Base-by-base conservation (phyloP, 371 early-diverging fungal genomes). In the Rhizopus delemar region DNA sequence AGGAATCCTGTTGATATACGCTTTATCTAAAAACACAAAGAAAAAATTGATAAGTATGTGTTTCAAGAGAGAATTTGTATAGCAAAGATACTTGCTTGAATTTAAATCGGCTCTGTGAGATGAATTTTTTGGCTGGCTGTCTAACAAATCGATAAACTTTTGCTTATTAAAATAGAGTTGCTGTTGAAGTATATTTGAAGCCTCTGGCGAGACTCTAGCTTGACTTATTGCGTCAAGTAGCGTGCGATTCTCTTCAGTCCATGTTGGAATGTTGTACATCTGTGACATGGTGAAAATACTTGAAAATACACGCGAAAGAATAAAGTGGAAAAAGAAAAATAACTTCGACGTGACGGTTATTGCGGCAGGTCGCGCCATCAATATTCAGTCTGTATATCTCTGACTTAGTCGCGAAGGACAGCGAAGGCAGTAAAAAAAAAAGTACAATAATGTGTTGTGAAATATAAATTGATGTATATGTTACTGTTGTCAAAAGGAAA, bases 1-100 rank as follows among this genome's bases (percentile, higher is more conserved):
- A 16, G 66, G 56, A 36, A 65, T 72, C 34, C 78, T 60, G 31
- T 86, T 78, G 38, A 89, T 83, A n/a, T 78, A 71, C 3, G 80
- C 77, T 33, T 70, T 71, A 43, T 75, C 78, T 74, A 49, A 9
- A 48, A 41, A 49, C 2, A 22, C 22, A 22, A 22, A 22, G 22
- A 35, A 13, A 41, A 38, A 43, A 39, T 31, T 11, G 46, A 34
- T 36, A 60, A 13, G 35, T 28, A 28, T 7, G 31, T 28, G 7
- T 8, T 4, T 46, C 8, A 8, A 13, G 15, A 46, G 4, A 16
- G 7, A 35, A 5, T 29, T 31, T 35, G 2, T 39, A 35, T 8
- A 29, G 15, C 46, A 45, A 6, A 15, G 2, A 15, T 16, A 45
- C 53, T 66, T 77, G 78, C 87, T 86, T 52, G 70, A 71, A 55